phyloP scores from a whole-genome alignment of 805 yeast genomes.

The Candida ovalis region DNA sequence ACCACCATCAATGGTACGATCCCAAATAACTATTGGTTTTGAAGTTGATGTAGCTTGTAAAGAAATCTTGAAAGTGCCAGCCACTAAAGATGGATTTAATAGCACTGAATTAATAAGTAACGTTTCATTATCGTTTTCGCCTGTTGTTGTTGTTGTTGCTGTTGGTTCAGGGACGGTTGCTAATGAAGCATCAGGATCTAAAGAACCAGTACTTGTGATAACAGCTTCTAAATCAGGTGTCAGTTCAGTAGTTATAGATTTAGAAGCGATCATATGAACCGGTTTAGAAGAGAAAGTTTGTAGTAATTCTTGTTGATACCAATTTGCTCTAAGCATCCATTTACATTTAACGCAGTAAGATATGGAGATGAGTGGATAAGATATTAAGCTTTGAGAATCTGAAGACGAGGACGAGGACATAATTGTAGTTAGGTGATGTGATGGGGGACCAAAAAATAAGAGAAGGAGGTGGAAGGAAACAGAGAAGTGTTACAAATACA shows the following conservation, averaged over 20 bases:
- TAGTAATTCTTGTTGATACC: constrained; percentile 84
- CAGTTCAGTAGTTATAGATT: neutral
- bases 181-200: no score
- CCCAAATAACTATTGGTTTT: constrained; percentile 49
- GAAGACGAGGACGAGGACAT: no score
- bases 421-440: neutral
- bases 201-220: no score
- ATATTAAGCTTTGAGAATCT: neutral
- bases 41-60: constrained; percentile 34
- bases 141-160: neutral
- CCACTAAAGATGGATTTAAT: constrained; percentile 39
- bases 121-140: constrained; percentile 21
- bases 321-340: constrained; percentile 84
- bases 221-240: neutral
- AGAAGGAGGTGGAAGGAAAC: neutral
- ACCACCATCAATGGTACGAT: constrained; percentile 59
- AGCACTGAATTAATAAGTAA: constrained; percentile 49
- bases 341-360: constrained; percentile 79
- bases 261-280: neutral
- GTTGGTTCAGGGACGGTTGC: neutral
- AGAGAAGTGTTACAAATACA: no score
- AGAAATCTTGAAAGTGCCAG: constrained; percentile 60
- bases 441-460: neutral
- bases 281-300: constrained; percentile 56
- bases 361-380: constrained; percentile 61